Evolutionary conservation across 306 rosid genomes (phyloP).

Genomic region (Citrullus amarus): DNA sequence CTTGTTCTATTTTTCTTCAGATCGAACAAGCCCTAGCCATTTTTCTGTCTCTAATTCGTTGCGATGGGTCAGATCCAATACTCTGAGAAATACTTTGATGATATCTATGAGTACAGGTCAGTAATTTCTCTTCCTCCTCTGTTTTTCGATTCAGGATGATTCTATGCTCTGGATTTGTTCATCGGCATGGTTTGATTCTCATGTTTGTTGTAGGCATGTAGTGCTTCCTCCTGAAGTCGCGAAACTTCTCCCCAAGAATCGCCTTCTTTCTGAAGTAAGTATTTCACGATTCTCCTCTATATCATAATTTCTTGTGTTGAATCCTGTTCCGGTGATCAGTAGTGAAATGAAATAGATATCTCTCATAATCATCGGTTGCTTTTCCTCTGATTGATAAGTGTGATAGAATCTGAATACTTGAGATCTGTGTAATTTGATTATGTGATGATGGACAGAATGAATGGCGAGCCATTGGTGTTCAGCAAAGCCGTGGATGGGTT

Average conservation of each 20-base stretch:
- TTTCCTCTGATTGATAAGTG: not conserved
- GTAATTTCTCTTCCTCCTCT: not conserved
- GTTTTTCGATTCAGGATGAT: not conserved
- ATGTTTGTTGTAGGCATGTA: slow-evolving; percentile 49
- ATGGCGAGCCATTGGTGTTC: slow-evolving; percentile 97
- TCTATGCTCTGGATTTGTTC: not conserved
- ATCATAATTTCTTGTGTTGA: not conserved
- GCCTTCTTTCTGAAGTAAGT: slow-evolving; percentile 78
- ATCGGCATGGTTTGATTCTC: not conserved
- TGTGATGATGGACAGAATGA: slow-evolving; percentile 40
- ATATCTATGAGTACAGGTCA: slow-evolving; percentile 74
- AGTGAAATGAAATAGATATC: not conserved
- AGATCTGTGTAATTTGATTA: not conserved
- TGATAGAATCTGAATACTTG: not conserved
- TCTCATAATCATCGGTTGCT: no score
- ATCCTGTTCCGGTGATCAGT: not conserved
- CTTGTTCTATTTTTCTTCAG: not conserved
- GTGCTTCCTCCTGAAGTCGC: slow-evolving; percentile 91
- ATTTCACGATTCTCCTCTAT: not conserved
- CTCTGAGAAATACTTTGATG: slow-evolving; percentile 86
- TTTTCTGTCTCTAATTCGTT: not conserved
- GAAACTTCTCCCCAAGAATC: slow-evolving; percentile 80
- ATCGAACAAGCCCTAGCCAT: not conserved
- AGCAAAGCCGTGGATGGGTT: slow-evolving; percentile 99
- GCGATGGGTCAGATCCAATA: slow-evolving; percentile 95